Base-by-base conservation (phyloP, 805 yeast species). In the Torulaspora microellipsoides region DNA sequence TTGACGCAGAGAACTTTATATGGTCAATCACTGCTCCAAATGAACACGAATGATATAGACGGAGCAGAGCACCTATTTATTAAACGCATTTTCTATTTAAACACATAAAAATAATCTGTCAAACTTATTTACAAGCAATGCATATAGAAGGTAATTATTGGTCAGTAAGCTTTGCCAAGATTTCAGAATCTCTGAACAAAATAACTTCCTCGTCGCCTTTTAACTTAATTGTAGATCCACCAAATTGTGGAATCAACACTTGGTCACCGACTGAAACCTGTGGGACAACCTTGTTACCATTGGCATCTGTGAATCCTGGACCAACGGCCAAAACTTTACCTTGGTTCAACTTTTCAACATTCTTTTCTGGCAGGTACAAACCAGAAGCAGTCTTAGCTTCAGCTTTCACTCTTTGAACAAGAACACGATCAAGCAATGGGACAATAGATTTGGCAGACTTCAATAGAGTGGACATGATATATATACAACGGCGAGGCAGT, bases 281-380 rank as follows among this genome's bases (percentile, higher is more conserved):
- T 48, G 90, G 81, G 42, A 80, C 74, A 44, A 87, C 74, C 52
- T 80, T 66, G 60, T 81, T 73, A 53, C 98, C 98, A 45, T 81
- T 77, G 46, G 77, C 71, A 70, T 85, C 84, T 47, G 82, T 71
- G 64, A 78, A 75, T 56, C 99, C 99, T 43, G 98, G 98, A 49
- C 99, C 99, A 52, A 90, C 88, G 46, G 98, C 91, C 53, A 91
- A 70, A 40, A 91, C 98, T 43, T 82, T 81, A 49, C 90, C 99
- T 70, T 88, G 85, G 75, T 86, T 86, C 63, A 89, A 78, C 73
- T 91, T 93, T 67, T 87, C 91, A 59, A 84, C 95, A 75, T 91
- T 90, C 77, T 89, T 89, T 72, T 90, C 97, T 50, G 98, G 98
- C 55, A 90, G 83, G 71, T 80, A 86, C 61, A 90, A 78, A 62